Evolutionary conservation across 192 early-diverging fungal genomes (phyloP), one percentile per base, ranked within the genome.

Genomic region (Coemansia furcata): DNA sequence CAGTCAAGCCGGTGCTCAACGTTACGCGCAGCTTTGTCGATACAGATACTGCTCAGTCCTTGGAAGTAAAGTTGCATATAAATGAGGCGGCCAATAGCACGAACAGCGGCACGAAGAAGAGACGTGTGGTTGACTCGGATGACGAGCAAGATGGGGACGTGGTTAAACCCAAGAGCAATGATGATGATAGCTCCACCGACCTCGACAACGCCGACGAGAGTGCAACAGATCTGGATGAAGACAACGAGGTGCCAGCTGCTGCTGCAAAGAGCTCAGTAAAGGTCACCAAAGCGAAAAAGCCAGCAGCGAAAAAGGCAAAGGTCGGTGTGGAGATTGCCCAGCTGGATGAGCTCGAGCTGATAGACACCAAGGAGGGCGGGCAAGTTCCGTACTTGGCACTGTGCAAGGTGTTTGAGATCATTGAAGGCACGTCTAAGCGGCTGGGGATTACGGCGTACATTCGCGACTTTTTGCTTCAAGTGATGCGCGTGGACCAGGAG

Each of bases 381-480:
- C 69, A 72, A 39, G 58, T 81, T 2, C 92, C 95, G 17, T 99
- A 96, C 71, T 77, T 88, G 46, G 91, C 87, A 0, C 82, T 99
- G 9, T 98, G 96, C 84, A 87, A 91, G 54, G 93, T 92, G 9
- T 98, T 98, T 76, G 96, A 95, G 52, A 62, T 75, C 30, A 91
- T 95, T 63, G 95, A 95, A 71, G 85, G 74, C 11, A 98, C 95
- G 6, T 95, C 95, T 37, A 98, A 98, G 76, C 84, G 80, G 37
- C 69, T 82, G 15, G 80, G 77, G 66, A 82, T 82, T 39, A 77
- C 76, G 5, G 75, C 74, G 21, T 60, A 71, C 1, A 63, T 64
- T 30, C 68, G 66, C 19, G 80, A 77, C 33, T 72, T 82, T 54
- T 46, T 82, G 42, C 23, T 65, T 1, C 72, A 78, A 44, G 76